Evolutionary conservation across 805 yeast genomes (phyloP).

Genomic region (Zygosaccharomyces siamensis): DNA sequence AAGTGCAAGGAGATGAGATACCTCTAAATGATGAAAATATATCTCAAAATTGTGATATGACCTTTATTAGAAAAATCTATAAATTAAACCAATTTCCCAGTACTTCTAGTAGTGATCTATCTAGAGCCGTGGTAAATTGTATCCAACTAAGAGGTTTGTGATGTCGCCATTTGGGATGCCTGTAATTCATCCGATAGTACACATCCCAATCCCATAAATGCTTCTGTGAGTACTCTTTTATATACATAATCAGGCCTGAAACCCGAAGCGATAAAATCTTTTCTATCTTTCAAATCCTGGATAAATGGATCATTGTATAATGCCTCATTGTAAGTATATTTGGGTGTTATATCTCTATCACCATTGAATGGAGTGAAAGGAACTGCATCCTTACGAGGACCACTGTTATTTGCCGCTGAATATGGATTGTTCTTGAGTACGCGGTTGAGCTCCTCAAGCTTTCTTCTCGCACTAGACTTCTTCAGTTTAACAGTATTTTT

Average conservation of each 20-base stretch:
- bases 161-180: slow-evolving; percentile 2
- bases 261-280: slow-evolving; percentile 79
- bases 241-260: slow-evolving; percentile 67
- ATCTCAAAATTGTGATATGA: slow-evolving; percentile 32
- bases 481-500: slow-evolving; percentile 49
- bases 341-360: slow-evolving; percentile 57
- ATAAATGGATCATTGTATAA: slow-evolving; percentile 62
- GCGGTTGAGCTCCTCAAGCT: slow-evolving; percentile 39
- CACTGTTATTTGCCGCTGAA: slow-evolving; percentile 28
- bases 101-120: slow-evolving; percentile 27
- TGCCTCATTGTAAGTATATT: slow-evolving; percentile 43
- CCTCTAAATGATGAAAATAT: slow-evolving; percentile 35
- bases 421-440: slow-evolving; percentile 36
- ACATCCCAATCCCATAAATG: slow-evolving; percentile 86
- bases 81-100: slow-evolving; percentile 26
- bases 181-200: slow-evolving; percentile 57
- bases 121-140: slow-evolving; percentile 44
- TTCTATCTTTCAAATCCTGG: slow-evolving; percentile 47
- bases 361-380: slow-evolving; percentile 97
- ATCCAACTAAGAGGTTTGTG: slow-evolving; percentile 45
- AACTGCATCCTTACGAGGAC: slow-evolving; percentile 34
- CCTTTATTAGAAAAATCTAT: slow-evolving; percentile 34
- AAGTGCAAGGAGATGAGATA: slow-evolving; percentile 35
- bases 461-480: slow-evolving; percentile 60
- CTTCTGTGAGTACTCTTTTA: slow-evolving; percentile 75